Base-by-base conservation (phyloP, 768 basidiomycete genomes). In the Amanita rimosa region DNA sequence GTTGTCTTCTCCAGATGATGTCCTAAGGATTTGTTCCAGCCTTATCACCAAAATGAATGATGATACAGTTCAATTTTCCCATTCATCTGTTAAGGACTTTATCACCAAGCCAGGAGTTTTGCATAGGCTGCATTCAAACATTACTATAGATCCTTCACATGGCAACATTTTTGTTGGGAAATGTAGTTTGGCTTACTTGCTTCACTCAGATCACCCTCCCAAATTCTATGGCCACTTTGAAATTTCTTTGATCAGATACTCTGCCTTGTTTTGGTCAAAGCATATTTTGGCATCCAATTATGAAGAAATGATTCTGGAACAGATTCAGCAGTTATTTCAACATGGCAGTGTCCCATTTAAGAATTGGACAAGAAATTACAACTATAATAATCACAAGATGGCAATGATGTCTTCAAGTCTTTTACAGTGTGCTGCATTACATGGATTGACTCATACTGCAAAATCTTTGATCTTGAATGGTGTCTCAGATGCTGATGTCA, bases 1-100 rank as follows among this genome's bases (percentile, higher is more conserved):
- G 22, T 34, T 46, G n/a, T 34, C 21, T 2, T 46, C 33, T n/a
- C 44, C 44, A 46, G 16, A 22, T 17, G 44, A 46, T 46, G 21
- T 46, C 8, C 22, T 46, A 11, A 46, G 19, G n/a, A 46, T 46
- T 14, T 46, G 44, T 24, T 46, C 44, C 8, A 46, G 44, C 34
- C n/a, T 46, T 1, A 19, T 46, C 2, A 46, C 19, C 19, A 33
- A 27, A 29, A 44, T n/a, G 7, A n/a, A 31, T 16, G 16, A 33
- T 44, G 27, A 11, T 6, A 44, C 31, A 14, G 27, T 44, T 7
- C 31, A 29, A 24, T 16, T 44, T 8, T 29, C 43, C 10, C 43
- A 44, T 31, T 27, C 43, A 44, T 44, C 43, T 29, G 43, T 44
- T 13, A 29, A 31, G 27, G n/a, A 44, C 4, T 44, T 33, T 19